These are phyloP conservation scores for Camellia sinensis DNA, from an alignment of 148 eudicot genomes.

Conservation along the genomic window DNA sequence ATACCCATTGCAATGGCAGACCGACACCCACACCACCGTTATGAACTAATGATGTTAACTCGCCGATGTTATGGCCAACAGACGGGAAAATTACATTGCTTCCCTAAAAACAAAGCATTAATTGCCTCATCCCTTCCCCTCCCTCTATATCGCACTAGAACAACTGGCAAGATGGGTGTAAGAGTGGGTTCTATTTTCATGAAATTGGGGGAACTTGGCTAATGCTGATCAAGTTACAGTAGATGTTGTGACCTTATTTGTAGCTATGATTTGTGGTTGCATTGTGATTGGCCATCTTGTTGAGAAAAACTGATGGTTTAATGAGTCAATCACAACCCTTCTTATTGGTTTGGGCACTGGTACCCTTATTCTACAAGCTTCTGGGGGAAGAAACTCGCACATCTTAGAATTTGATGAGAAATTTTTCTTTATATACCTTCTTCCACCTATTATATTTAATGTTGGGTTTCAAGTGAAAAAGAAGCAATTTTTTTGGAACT, in stretches of 20 bases:
- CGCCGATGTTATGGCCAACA: too few relatives aligned
- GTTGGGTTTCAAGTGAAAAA: slow-evolving; percentile 67
- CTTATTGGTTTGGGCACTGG: slow-evolving; percentile 47
- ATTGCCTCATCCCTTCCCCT: not conserved
- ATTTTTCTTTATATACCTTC: slow-evolving; percentile 60
- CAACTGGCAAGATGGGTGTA: slow-evolving; percentile 21
- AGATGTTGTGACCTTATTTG: slow-evolving; percentile 32
- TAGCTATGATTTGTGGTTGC: slow-evolving; percentile 37
- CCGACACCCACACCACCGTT: too few relatives aligned
- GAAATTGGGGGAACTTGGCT: slow-evolving; percentile 14
- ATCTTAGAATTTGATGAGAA: slow-evolving; percentile 48
- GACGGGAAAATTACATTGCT: too few relatives aligned
- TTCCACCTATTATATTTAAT: slow-evolving; percentile 75
- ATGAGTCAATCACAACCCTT: slow-evolving; percentile 39
- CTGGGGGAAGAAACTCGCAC: slow-evolving; percentile 39
- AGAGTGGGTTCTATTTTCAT: slow-evolving; percentile 7
- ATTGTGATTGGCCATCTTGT: slow-evolving; percentile 42
- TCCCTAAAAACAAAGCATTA: too few relatives aligned
- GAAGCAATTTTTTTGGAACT: slow-evolving; percentile 65
- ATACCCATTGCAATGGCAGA: too few relatives aligned
- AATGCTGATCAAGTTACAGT: slow-evolving; percentile 22
- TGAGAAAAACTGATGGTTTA: slow-evolving; percentile 40
- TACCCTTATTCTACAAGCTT: slow-evolving; percentile 25
- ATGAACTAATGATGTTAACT: too few relatives aligned
- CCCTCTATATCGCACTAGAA: too few relatives aligned